These are phyloP conservation scores for Dactylellina leptospora DNA, from an alignment of 2,329 filamentous ascomycete species.

Conservation along the genomic window DNA sequence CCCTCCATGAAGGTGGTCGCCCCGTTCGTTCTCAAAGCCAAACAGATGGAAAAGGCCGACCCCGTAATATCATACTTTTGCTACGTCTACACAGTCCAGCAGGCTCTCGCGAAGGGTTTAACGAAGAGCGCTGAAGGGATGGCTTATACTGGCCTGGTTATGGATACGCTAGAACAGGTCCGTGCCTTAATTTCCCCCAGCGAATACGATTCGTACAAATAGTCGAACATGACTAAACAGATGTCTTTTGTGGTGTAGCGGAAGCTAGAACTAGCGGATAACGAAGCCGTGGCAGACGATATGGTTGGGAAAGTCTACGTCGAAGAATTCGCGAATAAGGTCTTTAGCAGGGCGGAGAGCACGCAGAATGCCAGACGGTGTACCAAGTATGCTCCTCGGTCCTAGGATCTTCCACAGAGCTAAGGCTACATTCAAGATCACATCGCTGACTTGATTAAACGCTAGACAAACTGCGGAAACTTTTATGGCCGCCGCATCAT, in stretches of 20 bases:
- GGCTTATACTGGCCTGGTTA: constrained; percentile 80
- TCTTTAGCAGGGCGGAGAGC: constrained; percentile 83
- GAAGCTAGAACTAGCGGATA: constrained; percentile 64
- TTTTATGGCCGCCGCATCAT: constrained; percentile 89
- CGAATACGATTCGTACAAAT: constrained; percentile 2
- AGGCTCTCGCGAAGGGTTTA: constrained; percentile 83
- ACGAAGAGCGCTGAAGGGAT: constrained; percentile 81
- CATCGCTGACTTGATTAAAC: too few relatives aligned
- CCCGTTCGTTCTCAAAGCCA: constrained; percentile 82
- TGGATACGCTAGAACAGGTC: constrained; percentile 89
- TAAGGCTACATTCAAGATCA: too few relatives aligned
- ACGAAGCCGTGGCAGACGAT: constrained; percentile 87
- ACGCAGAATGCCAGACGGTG: constrained; percentile 84
- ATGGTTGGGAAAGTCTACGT: constrained; percentile 87
- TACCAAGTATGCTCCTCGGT: constrained; percentile 69
- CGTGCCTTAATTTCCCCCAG: constrained; percentile 51
- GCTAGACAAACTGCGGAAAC: constrained; percentile 92
- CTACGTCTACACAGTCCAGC: constrained; percentile 91
- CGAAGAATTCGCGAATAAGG: constrained; percentile 90
- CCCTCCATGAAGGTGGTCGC: constrained; percentile 78
- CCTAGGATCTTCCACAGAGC: not conserved
- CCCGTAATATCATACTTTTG: constrained; percentile 96
- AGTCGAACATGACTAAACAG: constrained; percentile 28
- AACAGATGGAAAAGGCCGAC: constrained; percentile 83
- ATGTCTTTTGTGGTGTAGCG: constrained; percentile 45